phyloP scores from a whole-genome alignment of 2,329 filamentous ascomycete species.

The Pestalotiopsis sp. region DNA sequence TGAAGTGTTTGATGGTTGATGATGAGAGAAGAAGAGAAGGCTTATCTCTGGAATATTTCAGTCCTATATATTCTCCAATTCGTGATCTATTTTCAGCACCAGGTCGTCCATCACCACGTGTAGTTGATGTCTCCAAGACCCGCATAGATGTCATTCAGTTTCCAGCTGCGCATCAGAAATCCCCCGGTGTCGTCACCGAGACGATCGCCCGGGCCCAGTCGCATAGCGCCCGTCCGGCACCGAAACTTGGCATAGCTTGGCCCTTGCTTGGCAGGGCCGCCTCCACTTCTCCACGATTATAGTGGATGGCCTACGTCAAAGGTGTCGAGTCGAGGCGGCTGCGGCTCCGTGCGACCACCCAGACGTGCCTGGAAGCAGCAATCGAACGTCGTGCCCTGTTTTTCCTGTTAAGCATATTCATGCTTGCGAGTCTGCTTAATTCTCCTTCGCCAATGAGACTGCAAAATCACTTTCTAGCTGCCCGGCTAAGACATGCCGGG shows the following conservation, averaged over 20 bases:
- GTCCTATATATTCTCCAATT: background rate
- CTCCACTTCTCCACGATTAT: constrained; percentile 6
- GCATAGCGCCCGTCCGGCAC: background rate
- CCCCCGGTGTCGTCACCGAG: background rate
- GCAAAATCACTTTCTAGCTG: background rate
- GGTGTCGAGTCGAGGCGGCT: background rate
- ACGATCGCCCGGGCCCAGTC: background rate
- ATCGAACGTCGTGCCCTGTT: background rate
- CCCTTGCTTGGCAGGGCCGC: background rate
- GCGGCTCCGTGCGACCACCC: background rate
- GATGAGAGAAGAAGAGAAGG: background rate
- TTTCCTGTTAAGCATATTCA: background rate
- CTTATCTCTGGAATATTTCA: background rate
- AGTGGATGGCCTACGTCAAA: constrained; percentile 4
- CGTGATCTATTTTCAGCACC: background rate
- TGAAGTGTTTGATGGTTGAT: background rate
- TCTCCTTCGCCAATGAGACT: background rate
- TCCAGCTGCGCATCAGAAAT: background rate
- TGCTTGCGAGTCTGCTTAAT: background rate
- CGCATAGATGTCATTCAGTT: background rate
- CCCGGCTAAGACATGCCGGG: background rate
- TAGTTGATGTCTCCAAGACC: background rate
- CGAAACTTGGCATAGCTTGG: constrained; percentile 2
- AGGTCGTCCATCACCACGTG: background rate
- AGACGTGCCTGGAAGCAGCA: background rate